Percentiles rank a stretch among this genome's conserved stretches.
These are phyloP conservation scores for Cyberlindnera veronae DNA, from an alignment of 805 yeast species.

Conservation along the genomic window DNA sequence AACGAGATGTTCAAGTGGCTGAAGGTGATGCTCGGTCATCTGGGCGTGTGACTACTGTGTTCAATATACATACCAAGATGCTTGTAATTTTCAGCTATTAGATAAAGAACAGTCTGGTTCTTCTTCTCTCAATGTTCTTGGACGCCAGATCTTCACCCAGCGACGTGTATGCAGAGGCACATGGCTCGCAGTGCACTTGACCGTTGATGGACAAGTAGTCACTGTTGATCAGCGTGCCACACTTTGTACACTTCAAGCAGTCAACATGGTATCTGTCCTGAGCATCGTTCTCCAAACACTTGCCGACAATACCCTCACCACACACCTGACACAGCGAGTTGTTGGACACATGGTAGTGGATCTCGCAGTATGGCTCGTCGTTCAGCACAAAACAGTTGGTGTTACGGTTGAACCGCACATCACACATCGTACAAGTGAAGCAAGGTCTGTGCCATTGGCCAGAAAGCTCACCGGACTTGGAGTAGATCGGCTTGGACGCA, in stretches of 20 bases:
- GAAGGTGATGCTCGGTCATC: constrained; percentile 11
- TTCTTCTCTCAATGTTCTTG: constrained; percentile 25
- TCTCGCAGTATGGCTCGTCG: constrained; percentile 79
- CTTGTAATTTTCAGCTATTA: constrained; percentile 3
- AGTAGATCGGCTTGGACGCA: constrained; percentile 64
- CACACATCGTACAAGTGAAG: constrained; percentile 71
- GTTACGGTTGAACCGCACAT: constrained; percentile 50
- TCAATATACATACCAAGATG: no score
- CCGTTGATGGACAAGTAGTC: constrained; percentile 56
- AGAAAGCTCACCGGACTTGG: constrained; percentile 74
- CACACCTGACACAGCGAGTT: constrained; percentile 73
- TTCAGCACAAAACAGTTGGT: constrained; percentile 71
- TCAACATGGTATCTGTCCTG: constrained; percentile 68
- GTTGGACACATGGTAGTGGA: constrained; percentile 72
- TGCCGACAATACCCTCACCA: constrained; percentile 79
- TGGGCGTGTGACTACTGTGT: no score
- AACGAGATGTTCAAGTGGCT: constrained; percentile 23
- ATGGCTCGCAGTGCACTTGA: constrained; percentile 47
- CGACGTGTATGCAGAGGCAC: constrained; percentile 16
- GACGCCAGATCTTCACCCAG: background rate
- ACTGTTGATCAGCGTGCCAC: constrained; percentile 45
- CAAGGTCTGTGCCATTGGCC: constrained; percentile 96
- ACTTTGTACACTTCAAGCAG: constrained; percentile 68
- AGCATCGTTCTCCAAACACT: constrained; percentile 76
- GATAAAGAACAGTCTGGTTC: constrained; percentile 25